A percentile compares a stretch with the other conserved stretches of the same genome.
Conservation (phyloP, 176 grass and related monocot genomes). For the Phragmites australis region DNA sequence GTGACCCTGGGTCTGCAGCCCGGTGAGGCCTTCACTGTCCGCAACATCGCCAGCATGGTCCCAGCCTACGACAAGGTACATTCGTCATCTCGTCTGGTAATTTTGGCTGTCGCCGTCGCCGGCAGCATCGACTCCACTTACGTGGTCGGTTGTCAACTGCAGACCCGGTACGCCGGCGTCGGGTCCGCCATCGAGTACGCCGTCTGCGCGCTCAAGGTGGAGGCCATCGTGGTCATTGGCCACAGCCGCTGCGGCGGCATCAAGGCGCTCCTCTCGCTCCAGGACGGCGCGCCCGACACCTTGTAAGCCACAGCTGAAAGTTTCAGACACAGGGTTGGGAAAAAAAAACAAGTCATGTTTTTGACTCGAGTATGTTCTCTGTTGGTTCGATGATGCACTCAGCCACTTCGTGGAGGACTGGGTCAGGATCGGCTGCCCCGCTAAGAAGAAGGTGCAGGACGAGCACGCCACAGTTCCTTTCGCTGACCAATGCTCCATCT, state of each 20-base stretch:
- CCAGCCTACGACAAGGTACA: slow-evolving; percentile 67
- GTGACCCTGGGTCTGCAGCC: slow-evolving; percentile 78
- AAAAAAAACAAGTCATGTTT: no score
- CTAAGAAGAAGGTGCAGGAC: slow-evolving; percentile 63
- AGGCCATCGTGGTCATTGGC: slow-evolving; percentile 86
- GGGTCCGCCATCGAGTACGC: slow-evolving; percentile 93
- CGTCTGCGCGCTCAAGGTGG: slow-evolving; percentile 72
- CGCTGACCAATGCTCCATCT: slow-evolving; percentile 61
- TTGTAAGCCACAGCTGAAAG: slow-evolving; percentile 45
- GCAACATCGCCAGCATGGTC: slow-evolving; percentile 94
- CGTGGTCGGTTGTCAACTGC: not conserved
- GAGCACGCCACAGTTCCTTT: slow-evolving; percentile 37
- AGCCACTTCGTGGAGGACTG: slow-evolving; percentile 95
- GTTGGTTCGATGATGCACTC: not conserved
- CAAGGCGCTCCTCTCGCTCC: slow-evolving; percentile 85
- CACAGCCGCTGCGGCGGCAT: slow-evolving; percentile 99
- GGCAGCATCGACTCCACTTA: not conserved
- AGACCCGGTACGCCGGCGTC: slow-evolving; percentile 64
- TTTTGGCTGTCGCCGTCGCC: no score
- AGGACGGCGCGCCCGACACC: slow-evolving; percentile 59
- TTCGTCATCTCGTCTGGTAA: not conserved
- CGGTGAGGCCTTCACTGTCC: slow-evolving; percentile 88
- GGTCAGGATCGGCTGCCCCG: slow-evolving; percentile 73
- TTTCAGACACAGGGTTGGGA: no score
- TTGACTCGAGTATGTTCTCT: not conserved